phyloP scores from a whole-genome alignment of 352 stramenopile genomes.

The Poterioochromonas sp. region DNA sequence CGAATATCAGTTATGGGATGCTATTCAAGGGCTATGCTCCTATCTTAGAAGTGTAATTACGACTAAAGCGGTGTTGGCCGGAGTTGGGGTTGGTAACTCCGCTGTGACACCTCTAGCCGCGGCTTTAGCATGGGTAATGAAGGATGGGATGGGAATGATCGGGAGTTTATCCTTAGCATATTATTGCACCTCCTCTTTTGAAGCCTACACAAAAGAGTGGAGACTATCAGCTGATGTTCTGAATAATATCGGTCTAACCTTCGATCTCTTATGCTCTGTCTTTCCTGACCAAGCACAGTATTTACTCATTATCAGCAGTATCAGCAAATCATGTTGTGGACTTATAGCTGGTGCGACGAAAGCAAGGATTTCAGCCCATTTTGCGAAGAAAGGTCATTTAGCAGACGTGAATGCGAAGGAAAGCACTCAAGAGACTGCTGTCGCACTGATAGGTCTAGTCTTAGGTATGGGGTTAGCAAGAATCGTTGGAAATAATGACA shows the following conservation, averaged over 20 bases:
- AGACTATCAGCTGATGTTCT: constrained; percentile 72
- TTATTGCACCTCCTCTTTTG: constrained; percentile 63
- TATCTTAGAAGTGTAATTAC: constrained; percentile 71
- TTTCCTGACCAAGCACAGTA: neutral
- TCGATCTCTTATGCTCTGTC: constrained; percentile 50
- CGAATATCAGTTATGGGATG: constrained; percentile 71
- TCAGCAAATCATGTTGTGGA: constrained; percentile 76
- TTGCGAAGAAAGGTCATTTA: neutral
- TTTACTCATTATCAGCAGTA: constrained; percentile 57
- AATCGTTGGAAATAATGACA: neutral
- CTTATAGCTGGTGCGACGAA: constrained; percentile 65
- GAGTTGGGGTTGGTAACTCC: constrained; percentile 64
- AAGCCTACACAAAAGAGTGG: constrained; percentile 74
- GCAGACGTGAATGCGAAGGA: neutral
- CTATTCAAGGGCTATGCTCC: constrained; percentile 60
- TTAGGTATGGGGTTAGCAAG: neutral
- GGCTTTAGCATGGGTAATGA: constrained; percentile 48
- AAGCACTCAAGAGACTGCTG: constrained; percentile 5
- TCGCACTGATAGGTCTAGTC: neutral
- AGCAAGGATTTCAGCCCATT: constrained; percentile 51
- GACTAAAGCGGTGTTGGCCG: constrained; percentile 72
- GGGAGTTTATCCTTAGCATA: constrained; percentile 71
- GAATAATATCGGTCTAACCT: constrained; percentile 68
- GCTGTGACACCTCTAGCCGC: constrained; percentile 42
- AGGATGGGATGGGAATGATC: constrained; percentile 52